These are phyloP conservation scores for Lentinus brumalis DNA, from an alignment of 768 basidiomycete genomes.

Conservation along the genomic window DNA sequence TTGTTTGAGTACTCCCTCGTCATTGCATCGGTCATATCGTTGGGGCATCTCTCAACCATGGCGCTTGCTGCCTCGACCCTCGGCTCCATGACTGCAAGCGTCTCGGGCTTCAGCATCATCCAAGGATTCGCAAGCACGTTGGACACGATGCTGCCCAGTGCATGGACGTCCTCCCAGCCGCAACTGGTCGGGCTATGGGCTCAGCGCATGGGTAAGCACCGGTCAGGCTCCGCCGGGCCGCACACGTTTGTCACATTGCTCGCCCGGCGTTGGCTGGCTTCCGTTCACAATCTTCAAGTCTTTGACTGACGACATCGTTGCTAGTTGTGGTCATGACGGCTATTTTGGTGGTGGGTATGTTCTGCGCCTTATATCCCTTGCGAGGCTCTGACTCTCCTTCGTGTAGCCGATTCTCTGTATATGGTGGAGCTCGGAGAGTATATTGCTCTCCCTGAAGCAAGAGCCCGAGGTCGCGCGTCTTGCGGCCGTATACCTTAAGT, in stretches of 20 bases:
- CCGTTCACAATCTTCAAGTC: background rate
- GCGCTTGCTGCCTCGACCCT: slow-evolving; percentile 76
- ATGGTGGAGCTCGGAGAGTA: slow-evolving; percentile 83
- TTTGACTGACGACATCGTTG: background rate
- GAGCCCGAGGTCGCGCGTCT: slow-evolving; percentile 82
- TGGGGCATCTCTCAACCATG: slow-evolving; percentile 89
- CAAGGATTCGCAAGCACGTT: slow-evolving; percentile 84
- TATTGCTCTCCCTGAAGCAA: slow-evolving; percentile 76
- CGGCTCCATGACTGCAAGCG: slow-evolving; percentile 50
- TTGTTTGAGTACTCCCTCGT: slow-evolving; percentile 85
- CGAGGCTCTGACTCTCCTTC: background rate
- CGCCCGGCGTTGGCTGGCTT: background rate
- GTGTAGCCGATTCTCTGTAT: slow-evolving; percentile 56
- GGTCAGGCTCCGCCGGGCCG: background rate
- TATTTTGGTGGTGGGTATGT: slow-evolving; percentile 56
- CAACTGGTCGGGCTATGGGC: slow-evolving; percentile 87
- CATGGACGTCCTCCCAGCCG: slow-evolving; percentile 90
- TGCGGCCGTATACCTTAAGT: slow-evolving; percentile 77
- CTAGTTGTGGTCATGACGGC: slow-evolving; percentile 64
- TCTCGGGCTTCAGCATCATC: slow-evolving; percentile 76
- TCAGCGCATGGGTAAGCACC: slow-evolving; percentile 75
- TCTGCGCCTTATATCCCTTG: background rate
- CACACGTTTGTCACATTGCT: background rate
- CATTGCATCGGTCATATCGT: slow-evolving; percentile 79
- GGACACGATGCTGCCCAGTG: slow-evolving; percentile 91